These are phyloP conservation scores for Telfairia occidentalis DNA, from an alignment of 331 rosid genomes.

Conservation along the genomic window DNA sequence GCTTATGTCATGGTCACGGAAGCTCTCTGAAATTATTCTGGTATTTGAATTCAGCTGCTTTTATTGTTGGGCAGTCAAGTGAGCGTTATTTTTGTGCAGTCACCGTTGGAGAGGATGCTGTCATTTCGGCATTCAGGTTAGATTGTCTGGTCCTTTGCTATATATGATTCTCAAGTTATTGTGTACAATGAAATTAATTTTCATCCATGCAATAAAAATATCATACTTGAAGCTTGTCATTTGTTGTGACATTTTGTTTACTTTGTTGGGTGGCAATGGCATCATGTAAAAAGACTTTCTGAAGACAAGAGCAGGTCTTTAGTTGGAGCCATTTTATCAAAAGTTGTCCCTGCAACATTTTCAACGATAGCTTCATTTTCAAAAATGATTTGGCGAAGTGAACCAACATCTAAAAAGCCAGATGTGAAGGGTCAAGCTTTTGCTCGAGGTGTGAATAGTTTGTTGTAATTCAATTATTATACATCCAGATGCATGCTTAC, in stretches of 20 bases:
- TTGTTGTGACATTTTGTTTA: constrained; percentile 11
- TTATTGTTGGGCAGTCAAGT: constrained; percentile 98
- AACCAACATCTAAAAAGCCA: constrained; percentile 47
- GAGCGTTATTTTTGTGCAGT: constrained; percentile 86
- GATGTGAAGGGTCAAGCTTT: constrained; percentile 60
- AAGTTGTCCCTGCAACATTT: constrained; percentile 86
- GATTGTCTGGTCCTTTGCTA: constrained; percentile 20
- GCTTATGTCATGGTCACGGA: constrained; percentile 28
- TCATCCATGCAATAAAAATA: not conserved
- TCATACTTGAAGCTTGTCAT: not conserved
- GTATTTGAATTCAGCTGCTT: constrained; percentile 99
- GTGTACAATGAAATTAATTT: not conserved
- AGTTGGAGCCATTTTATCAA: constrained; percentile 84
- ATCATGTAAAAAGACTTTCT: constrained; percentile 45
- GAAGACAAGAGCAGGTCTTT: constrained; percentile 82
- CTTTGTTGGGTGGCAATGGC: not conserved
- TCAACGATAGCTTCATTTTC: constrained; percentile 83
- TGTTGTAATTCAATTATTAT: not conserved
- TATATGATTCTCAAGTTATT: not conserved
- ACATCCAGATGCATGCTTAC: not conserved
- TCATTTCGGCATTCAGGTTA: constrained; percentile 93
- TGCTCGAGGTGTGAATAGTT: constrained; percentile 57
- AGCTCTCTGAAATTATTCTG: constrained; percentile 74
- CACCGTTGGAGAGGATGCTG: constrained; percentile 86
- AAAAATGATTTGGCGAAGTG: constrained; percentile 78